Evolutionary conservation across 495 filamentous ascomycete genomes (phyloP), one percentile per base, ranked within the genome.

Genomic region (Polyplosphaeria fusca): DNA sequence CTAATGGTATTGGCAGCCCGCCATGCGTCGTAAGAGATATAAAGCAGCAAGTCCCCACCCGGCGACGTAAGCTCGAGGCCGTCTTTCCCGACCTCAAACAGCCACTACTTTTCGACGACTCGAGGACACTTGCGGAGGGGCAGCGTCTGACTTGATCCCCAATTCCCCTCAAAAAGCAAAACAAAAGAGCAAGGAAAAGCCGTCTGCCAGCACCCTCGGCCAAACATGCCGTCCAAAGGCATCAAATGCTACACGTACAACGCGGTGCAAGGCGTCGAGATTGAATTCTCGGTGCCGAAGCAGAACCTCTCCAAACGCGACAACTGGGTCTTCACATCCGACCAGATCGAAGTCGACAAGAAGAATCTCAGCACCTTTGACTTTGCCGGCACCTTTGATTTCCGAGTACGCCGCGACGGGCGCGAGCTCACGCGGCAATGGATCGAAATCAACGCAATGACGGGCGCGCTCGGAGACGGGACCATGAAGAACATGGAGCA

Each of bases 151-250:
- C n/a, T n/a, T n/a, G n/a, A n/a, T 35, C 30, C 7, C 30, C 30
- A 14, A 7, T 14, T 35, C 30, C 14, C 7, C 7, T 35, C 30
- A 14, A 35, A 35, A 35, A 19, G 18, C 7, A 42, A 42, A 42
- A 42, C 9, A 7, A 42, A 42, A 20, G 5, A 42, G 19, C 39
- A 42, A 5, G 11, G 20, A 5, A 42, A 12, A 18, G 18, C 39
- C 39, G 39, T 20, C 39, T 7, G 7, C 7, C 7, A 7, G 7
- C 14, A 7, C 30, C n/a, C n/a, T n/a, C n/a, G n/a, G n/a, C n/a
- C n/a, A n/a, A 60, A 9, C 3, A 80, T 78, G 77, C 77, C 76
- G 0, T 77, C 74, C 66, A 80, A 80, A 68, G 76, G 77, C 24
- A 64, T 79, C 45, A 71, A 73, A 19, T 65, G 62, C 14, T 77